A percentile compares a stretch with the other conserved stretches of the same genome.
These are phyloP conservation scores for Hygrophila difformis DNA, from an alignment of 257 asterid genomes.

Conservation along the genomic window DNA sequence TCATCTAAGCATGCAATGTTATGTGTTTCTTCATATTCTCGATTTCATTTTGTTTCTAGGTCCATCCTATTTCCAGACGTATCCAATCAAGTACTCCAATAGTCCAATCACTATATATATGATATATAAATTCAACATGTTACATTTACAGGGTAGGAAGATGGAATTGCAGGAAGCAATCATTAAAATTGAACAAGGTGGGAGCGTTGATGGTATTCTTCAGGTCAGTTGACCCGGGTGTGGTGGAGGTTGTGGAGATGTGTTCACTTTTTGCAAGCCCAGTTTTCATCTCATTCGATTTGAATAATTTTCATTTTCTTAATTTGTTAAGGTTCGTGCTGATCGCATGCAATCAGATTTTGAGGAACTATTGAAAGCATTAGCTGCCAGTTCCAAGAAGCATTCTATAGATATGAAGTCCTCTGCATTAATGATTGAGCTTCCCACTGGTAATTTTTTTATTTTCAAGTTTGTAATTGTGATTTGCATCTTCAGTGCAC, in stretches of 20 bases:
- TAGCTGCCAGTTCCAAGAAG: conserved; percentile 81
- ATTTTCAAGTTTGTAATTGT: conserved; percentile 15
- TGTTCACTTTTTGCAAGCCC: conserved; percentile 3
- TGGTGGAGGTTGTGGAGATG: conserved; percentile 11
- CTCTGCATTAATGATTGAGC: conserved; percentile 72
- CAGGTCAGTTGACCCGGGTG: conserved; percentile 48
- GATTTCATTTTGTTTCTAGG: too few relatives aligned
- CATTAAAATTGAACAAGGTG: conserved; percentile 95
- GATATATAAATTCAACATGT: conserved; percentile 17
- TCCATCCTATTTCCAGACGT: background rate
- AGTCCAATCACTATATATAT: conserved; percentile 11
- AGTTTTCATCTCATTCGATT: conserved; percentile 6
- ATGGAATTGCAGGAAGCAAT: conserved; percentile 87
- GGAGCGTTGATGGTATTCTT: conserved; percentile 99
- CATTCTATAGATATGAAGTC: conserved; percentile 60
- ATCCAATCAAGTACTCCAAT: conserved; percentile 1
- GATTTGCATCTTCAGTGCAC: conserved; percentile 8
- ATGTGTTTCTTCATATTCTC: conserved; percentile 5
- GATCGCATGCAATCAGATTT: conserved; percentile 97
- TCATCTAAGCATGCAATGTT: conserved; percentile 1
- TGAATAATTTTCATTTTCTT: conserved; percentile 14
- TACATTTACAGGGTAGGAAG: conserved; percentile 71
- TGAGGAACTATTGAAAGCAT: conserved; percentile 85
- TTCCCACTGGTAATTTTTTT: conserved; percentile 63
- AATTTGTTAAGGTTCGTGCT: conserved; percentile 76